Conservation (phyloP, 768 basidiomycete species). For the Agaricus bisporus region DNA sequence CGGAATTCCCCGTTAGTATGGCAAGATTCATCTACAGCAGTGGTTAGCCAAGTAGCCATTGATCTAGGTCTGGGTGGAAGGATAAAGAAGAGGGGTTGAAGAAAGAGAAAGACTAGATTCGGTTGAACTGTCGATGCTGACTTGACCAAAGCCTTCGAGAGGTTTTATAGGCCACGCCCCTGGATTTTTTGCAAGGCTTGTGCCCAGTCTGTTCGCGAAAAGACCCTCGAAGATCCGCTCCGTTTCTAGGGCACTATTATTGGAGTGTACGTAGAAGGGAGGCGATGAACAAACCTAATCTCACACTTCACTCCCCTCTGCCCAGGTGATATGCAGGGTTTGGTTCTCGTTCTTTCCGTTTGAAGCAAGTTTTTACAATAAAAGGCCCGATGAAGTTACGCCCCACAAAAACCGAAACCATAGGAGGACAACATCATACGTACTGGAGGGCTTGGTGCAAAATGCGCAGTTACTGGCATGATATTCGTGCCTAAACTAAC, state of each 20-base stretch:
- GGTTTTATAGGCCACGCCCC: neutral
- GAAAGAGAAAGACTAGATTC: neutral
- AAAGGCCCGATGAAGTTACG: neutral
- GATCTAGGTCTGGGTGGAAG: neutral
- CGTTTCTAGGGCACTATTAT: neutral
- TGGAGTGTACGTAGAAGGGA: neutral
- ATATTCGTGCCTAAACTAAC: too few species aligned
- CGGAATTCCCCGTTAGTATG: slow-evolving; percentile 22
- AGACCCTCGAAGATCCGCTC: slow-evolving; percentile 6
- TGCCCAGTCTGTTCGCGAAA: neutral
- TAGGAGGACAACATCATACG: too few species aligned
- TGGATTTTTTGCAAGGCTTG: neutral
- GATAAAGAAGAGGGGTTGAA: neutral
- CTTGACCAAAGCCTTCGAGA: neutral
- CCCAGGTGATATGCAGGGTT: neutral
- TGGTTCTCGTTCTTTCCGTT: neutral
- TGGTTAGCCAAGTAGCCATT: slow-evolving; percentile 6
- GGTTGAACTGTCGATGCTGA: neutral
- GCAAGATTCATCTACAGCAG: slow-evolving; percentile 24
- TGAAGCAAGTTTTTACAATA: neutral
- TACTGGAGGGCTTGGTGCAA: too few species aligned
- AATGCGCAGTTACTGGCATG: too few species aligned
- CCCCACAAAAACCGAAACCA: too few species aligned
- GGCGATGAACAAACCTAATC: neutral
- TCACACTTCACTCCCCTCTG: neutral